These are phyloP conservation scores for Russula sp. DNA, from an alignment of 768 basidiomycete species.

Conservation along the genomic window DNA sequence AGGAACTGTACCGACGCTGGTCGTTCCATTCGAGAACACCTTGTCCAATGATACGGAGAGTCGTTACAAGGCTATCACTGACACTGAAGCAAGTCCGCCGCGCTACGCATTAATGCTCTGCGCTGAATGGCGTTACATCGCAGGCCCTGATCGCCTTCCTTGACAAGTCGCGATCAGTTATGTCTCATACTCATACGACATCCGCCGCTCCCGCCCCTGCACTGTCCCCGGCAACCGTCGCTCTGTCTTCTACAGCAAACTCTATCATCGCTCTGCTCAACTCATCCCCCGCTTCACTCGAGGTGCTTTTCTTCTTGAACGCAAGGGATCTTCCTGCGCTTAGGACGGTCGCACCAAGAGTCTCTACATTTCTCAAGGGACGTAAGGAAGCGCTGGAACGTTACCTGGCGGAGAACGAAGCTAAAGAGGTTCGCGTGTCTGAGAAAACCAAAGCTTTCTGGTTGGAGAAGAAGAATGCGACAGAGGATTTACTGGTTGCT, in stretches of 20 bases:
- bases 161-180: constrained; percentile 69
- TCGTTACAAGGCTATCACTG: constrained; percentile 73
- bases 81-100: constrained; percentile 50
- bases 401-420: constrained; percentile 47
- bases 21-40: constrained; percentile 77
- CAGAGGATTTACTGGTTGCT: constrained; percentile 39
- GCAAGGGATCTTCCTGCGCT: constrained; percentile 53
- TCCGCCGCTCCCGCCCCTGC: constrained; percentile 68
- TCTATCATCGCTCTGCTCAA: constrained; percentile 52
- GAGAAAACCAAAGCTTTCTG: constrained; percentile 59
- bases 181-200: constrained; percentile 62
- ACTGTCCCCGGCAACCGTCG: constrained; percentile 74
- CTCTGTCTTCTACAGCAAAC: constrained; percentile 43
- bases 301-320: constrained; percentile 48
- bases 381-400: constrained; percentile 43
- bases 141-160: constrained; percentile 75
- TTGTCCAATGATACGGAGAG: constrained; percentile 62
- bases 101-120: neutral
- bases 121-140: constrained; percentile 11
- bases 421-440: constrained; percentile 42
- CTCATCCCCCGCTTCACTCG: constrained; percentile 54
- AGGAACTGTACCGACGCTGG: constrained; percentile 77
- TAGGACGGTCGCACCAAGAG: constrained; percentile 36
- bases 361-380: constrained; percentile 37
- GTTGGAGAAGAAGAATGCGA: constrained; percentile 44